Evolutionary conservation across 306 rosid genomes (phyloP), one percentile per base, ranked within the genome.

Genomic region (Ceratonia siliqua): DNA sequence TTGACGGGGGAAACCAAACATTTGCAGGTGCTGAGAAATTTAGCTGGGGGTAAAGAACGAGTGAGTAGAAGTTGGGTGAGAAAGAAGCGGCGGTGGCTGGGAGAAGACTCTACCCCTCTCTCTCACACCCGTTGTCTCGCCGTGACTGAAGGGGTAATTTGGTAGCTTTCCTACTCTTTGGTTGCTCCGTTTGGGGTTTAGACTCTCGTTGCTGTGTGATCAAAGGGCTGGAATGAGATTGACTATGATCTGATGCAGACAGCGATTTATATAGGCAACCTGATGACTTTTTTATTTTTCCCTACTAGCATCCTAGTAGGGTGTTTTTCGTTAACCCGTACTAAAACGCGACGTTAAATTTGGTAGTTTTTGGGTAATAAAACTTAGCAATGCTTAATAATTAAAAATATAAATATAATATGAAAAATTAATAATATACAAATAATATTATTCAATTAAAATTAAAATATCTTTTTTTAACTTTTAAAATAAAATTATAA

Each of bases 141-240:
- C 84, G 82, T 55, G 75, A 79, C 52, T 55, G 72, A 58, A 58
- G 82, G 79, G 45, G 10, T 2, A 49, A 54, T 70, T 70, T 62
- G 63, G 50, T 39, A 28, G 73, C 68, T 50, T 80, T 65, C 17
- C 68, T 35, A 5, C 8, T 18, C 27, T 9, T 35, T 35, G 32
- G n/a, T 62, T 41, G 30, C 15, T 62, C 8, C 28, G 30, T 10
- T 62, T 35, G 8, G 45, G 28, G 41, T 5, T 17, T n/a, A 61
- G 1, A 30, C 11, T 11, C 32, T 32, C 10, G 5, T 11, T 13
- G 49, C 45, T 15, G 10, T 32, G 36, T 10, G 35, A 50, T 63
- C 25, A 12, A 7, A 58, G 2, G 49, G 12, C 18, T 61, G 8
- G 0, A 18, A 59, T 32, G 43, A n/a, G 8, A 36, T 4, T 4